phyloP scores from a whole-genome alignment of 1,284 basidiomycete species.

The Meira nashicola region DNA sequence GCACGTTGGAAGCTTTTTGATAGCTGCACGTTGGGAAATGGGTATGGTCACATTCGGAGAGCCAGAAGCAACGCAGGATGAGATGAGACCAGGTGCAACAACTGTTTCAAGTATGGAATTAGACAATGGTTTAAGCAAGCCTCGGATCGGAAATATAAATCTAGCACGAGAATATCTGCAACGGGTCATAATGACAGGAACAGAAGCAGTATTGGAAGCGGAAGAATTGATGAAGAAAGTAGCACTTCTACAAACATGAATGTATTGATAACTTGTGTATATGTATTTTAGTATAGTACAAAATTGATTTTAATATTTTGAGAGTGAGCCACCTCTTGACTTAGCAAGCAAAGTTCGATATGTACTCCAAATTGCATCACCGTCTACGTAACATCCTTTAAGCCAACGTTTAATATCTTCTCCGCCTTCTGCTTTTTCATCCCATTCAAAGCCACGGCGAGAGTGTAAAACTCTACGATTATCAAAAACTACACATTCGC shows the following conservation, averaged over 20 bases:
- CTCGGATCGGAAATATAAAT: slow-evolving; percentile 29
- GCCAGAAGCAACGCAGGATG: neutral
- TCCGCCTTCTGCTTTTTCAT: slow-evolving; percentile 52
- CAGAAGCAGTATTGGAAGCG: slow-evolving; percentile 42
- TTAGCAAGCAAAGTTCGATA: slow-evolving; percentile 21
- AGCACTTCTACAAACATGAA: slow-evolving; percentile 16
- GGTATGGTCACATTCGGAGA: slow-evolving; percentile 21
- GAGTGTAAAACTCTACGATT: slow-evolving; percentile 89
- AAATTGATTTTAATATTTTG: neutral
- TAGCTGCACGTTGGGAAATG: slow-evolving; percentile 49
- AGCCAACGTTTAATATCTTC: slow-evolving; percentile 59
- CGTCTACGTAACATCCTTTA: slow-evolving; percentile 75
- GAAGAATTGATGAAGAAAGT: slow-evolving; percentile 46
- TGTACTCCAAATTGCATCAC: slow-evolving; percentile 66
- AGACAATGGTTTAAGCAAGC: slow-evolving; percentile 6
- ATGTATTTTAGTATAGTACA: neutral
- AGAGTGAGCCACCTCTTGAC: neutral
- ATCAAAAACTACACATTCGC: slow-evolving; percentile 86
- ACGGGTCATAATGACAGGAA: slow-evolving; percentile 45
- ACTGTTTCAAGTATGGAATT: neutral
- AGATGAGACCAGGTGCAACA: too few relatives aligned
- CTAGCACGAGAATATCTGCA: slow-evolving; percentile 47
- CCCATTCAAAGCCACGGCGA: slow-evolving; percentile 67
- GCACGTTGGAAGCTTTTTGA: slow-evolving; percentile 29
- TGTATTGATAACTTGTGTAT: neutral